These are phyloP conservation scores for Metarhizium rileyi DNA, from an alignment of 2,329 filamentous ascomycete genomes.

Conservation along the genomic window DNA sequence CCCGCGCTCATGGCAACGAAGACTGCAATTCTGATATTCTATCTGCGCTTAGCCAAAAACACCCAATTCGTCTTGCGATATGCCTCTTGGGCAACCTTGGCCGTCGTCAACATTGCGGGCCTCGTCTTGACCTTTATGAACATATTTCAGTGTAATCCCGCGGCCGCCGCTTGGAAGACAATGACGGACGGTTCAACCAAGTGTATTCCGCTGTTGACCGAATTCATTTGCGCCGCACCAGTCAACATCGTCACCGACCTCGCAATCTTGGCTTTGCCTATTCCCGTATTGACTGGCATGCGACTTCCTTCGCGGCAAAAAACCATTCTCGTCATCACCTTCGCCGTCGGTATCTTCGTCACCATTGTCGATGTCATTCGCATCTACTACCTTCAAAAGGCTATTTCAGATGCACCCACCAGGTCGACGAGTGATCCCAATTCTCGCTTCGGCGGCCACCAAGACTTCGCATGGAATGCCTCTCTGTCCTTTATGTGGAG, in stretches of 20 bases:
- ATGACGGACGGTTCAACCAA: conserved; percentile 20
- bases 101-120: conserved; percentile 70
- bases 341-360: conserved; percentile 79
- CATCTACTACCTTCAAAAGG: conserved; percentile 80
- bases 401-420: conserved; percentile 37
- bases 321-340: conserved; percentile 75
- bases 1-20: conserved; percentile 86
- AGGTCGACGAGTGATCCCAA: conserved; percentile 25
- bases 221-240: conserved; percentile 67
- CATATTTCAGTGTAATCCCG: conserved; percentile 74
- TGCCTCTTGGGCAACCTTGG: conserved; percentile 71
- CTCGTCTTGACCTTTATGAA: conserved; percentile 75
- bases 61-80: conserved; percentile 66
- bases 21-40: conserved; percentile 87
- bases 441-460: conserved; percentile 40
- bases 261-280: conserved; percentile 75
- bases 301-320: conserved; percentile 78
- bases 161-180: conserved; percentile 56
- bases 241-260: conserved; percentile 89
- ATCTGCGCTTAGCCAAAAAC: conserved; percentile 71
- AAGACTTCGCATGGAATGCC: conserved; percentile 61
- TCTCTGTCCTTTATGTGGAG: conserved; percentile 90
- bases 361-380: conserved; percentile 80
- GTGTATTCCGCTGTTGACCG: conserved; percentile 50
- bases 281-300: conserved; percentile 83